These are phyloP conservation scores for Penicillium arizonense DNA, from an alignment of 495 filamentous ascomycete genomes.

Conservation along the genomic window DNA sequence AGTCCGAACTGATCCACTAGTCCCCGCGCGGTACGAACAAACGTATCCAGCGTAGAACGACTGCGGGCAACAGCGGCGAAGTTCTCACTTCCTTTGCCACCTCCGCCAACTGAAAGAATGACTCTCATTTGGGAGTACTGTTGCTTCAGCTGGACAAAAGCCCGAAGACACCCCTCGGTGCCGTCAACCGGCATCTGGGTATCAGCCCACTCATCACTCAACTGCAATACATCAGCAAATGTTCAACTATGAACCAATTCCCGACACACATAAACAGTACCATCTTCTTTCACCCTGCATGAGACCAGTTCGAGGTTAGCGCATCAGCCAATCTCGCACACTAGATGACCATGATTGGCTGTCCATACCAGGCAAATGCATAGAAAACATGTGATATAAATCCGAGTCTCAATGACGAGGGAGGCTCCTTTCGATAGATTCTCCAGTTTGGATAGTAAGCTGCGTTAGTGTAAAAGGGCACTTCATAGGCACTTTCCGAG, in stretches of 20 bases:
- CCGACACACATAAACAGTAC: slow-evolving; percentile 70
- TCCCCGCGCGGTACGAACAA: slow-evolving; percentile 67
- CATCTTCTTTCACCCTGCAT: slow-evolving; percentile 70
- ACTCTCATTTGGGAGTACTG: slow-evolving; percentile 74
- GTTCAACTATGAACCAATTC: background rate
- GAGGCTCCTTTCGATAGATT: slow-evolving; percentile 74
- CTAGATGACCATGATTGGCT: slow-evolving; percentile 16
- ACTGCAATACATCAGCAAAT: slow-evolving; percentile 46
- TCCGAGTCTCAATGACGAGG: slow-evolving; percentile 69
- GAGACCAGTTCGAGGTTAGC: slow-evolving; percentile 28
- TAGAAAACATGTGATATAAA: slow-evolving; percentile 82
- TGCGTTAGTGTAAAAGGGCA: slow-evolving; percentile 60
- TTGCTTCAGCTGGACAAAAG: slow-evolving; percentile 71
- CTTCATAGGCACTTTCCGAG: slow-evolving; percentile 31
- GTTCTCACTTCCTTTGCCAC: slow-evolving; percentile 71
- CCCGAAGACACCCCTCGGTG: slow-evolving; percentile 70
- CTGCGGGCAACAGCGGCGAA: slow-evolving; percentile 72
- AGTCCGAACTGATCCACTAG: slow-evolving; percentile 74
- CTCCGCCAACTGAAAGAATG: slow-evolving; percentile 84
- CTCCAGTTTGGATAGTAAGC: slow-evolving; percentile 91
- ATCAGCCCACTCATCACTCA: slow-evolving; percentile 87
- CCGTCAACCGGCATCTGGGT: slow-evolving; percentile 77
- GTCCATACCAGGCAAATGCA: slow-evolving; percentile 69
- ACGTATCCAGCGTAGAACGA: slow-evolving; percentile 60
- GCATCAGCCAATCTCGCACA: slow-evolving; percentile 23